A percentile compares a stretch with the other conserved stretches of the same genome.
phyloP scores from a whole-genome alignment of 2,329 filamentous ascomycete genomes.

The Chaetomiaceae sp. region DNA sequence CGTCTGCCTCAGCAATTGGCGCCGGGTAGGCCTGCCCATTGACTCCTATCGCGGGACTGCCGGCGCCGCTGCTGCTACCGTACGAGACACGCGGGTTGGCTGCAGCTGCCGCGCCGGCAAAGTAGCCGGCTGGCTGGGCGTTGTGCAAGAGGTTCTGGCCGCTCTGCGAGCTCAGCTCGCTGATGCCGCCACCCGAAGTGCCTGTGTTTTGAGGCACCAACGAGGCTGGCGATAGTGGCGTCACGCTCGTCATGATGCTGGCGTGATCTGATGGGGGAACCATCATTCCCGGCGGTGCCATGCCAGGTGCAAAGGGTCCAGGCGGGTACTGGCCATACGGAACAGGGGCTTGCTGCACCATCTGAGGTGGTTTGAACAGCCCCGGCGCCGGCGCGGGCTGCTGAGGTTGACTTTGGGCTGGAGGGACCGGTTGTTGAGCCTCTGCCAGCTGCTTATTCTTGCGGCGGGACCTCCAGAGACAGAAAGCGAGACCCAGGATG shows the following conservation, averaged over 20 bases:
- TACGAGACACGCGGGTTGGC: conserved; percentile 4
- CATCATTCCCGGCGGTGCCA: not conserved
- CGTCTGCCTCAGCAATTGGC: conserved; percentile 21
- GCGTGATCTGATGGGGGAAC: not conserved
- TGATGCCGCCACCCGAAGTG: conserved; percentile 14
- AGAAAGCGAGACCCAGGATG: conserved; percentile 20
- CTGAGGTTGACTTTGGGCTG: not conserved
- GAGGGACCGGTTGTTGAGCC: not conserved
- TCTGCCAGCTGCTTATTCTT: conserved; percentile 20
- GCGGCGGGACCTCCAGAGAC: conserved; percentile 17
- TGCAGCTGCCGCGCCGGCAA: not conserved
- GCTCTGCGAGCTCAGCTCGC: conserved; percentile 19
- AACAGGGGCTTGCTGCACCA: conserved; percentile 7
- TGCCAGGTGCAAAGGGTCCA: not conserved
- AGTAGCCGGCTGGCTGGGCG: conserved; percentile 10
- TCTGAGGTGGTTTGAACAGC: conserved; percentile 1
- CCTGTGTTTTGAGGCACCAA: conserved; percentile 21
- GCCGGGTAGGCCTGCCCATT: conserved; percentile 10
- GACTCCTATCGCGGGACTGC: not conserved
- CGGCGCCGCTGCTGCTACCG: conserved; percentile 1
- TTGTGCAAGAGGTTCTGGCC: conserved; percentile 10
- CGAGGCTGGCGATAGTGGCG: not conserved
- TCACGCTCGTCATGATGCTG: conserved; percentile 5
- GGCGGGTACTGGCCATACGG: conserved; percentile 4
- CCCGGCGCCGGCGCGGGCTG: not conserved